Percentiles rank a stretch among this genome's conserved stretches.
These are phyloP conservation scores for Linnemannia elongata DNA, from an alignment of 192 early-diverging fungal species.

Conservation along the genomic window DNA sequence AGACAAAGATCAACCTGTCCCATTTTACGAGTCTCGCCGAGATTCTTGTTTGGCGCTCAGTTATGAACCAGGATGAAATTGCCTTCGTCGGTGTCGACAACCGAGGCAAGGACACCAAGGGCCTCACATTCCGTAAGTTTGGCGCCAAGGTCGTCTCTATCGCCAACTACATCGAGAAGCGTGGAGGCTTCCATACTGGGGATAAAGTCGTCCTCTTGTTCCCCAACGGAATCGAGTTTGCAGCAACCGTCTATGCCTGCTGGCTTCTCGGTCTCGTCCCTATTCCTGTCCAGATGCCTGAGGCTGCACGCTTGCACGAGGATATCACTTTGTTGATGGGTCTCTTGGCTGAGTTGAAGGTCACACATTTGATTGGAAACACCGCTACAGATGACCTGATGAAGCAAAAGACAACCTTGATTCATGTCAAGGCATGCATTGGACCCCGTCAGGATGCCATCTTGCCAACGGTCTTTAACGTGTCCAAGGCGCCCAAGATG, in stretches of 20 bases:
- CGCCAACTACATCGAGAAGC: slow-evolving; percentile 75
- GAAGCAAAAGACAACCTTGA: slow-evolving; percentile 69
- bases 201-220: slow-evolving; percentile 75
- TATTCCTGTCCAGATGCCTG: slow-evolving; percentile 80
- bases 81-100: slow-evolving; percentile 73
- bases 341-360: slow-evolving; percentile 72
- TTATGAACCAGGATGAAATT: slow-evolving; percentile 71
- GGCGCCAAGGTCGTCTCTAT: slow-evolving; percentile 73
- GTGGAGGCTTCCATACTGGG: slow-evolving; percentile 64
- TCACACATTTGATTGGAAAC: slow-evolving; percentile 73
- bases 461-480: slow-evolving; percentile 73
- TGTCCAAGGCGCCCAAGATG: slow-evolving; percentile 77
- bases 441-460: slow-evolving; percentile 53
- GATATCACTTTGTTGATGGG: slow-evolving; percentile 76
- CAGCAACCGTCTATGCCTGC: slow-evolving; percentile 82
- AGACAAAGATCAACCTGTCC: slow-evolving; percentile 74
- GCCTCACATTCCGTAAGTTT: slow-evolving; percentile 80
- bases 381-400: slow-evolving; percentile 75
- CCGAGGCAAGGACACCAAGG: slow-evolving; percentile 71
- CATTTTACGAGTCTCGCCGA: slow-evolving; percentile 79
- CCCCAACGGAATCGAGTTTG: slow-evolving; percentile 78
- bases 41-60: slow-evolving; percentile 81
- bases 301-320: slow-evolving; percentile 72
- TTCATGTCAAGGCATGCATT: slow-evolving; percentile 66
- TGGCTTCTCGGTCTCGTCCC: slow-evolving; percentile 81